Evolutionary conservation across 176 grass and related monocot genomes (phyloP).

Genomic region (Poa annua): DNA sequence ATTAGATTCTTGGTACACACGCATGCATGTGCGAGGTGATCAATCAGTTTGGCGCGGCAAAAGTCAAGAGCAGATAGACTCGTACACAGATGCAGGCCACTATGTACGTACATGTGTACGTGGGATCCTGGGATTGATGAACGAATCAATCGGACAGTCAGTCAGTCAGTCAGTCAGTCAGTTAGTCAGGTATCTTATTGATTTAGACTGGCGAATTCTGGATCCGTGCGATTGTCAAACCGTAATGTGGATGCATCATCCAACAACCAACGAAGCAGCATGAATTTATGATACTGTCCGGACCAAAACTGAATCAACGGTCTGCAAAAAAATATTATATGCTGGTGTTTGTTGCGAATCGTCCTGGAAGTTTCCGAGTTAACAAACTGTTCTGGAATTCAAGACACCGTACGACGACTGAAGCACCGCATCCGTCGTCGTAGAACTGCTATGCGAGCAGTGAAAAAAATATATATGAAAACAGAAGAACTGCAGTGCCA

Average conservation of each 20-base stretch:
- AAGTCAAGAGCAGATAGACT: slow-evolving; percentile 5
- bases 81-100: slow-evolving; percentile 12
- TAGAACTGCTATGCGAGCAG: too few species aligned
- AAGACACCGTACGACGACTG: too few species aligned
- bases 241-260: not conserved
- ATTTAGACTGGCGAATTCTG: not conserved
- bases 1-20: not conserved
- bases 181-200: slow-evolving; percentile 4
- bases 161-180: not conserved
- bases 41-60: slow-evolving; percentile 9
- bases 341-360: too few species aligned
- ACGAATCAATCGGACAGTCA: not conserved
- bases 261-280: not conserved
- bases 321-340: too few species aligned
- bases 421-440: too few species aligned
- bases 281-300: not conserved
- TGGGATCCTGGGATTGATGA: not conserved
- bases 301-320: not conserved
- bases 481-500: too few species aligned
- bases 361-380: too few species aligned
- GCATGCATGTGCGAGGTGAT: slow-evolving; percentile 28
- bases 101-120: not conserved
- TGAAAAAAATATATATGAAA: too few species aligned
- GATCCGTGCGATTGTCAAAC: not conserved
- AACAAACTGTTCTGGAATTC: too few species aligned